phyloP scores from a whole-genome alignment of 768 basidiomycete genomes.

The Boletus pseudopeckii region DNA sequence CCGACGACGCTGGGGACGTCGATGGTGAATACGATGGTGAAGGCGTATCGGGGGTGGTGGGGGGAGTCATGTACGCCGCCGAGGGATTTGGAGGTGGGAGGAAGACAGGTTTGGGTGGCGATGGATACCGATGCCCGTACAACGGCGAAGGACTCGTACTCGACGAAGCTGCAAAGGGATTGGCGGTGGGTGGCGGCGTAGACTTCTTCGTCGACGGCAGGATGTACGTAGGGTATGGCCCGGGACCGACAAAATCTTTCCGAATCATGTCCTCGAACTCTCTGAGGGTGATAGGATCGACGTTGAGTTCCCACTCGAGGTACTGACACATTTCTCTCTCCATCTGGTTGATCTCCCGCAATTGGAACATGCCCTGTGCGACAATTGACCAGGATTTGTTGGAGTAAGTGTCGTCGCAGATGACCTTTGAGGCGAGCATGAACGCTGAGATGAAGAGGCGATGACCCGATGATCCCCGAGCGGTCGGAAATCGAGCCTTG shows the following conservation, averaged over 20 bases:
- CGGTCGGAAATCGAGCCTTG: constrained; percentile 70
- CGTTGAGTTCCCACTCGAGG: constrained; percentile 87
- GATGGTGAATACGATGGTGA: constrained; percentile 48
- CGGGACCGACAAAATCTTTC: constrained; percentile 54
- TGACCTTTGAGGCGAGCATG: constrained; percentile 76
- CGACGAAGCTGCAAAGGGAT: constrained; percentile 33
- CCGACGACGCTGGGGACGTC: constrained; percentile 59
- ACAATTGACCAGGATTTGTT: constrained; percentile 93
- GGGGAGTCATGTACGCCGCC: constrained; percentile 26
- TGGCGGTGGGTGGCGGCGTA: constrained; percentile 36
- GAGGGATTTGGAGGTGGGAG: constrained; percentile 14
- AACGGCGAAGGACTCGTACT: constrained; percentile 28
- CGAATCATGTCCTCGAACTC: constrained; percentile 62
- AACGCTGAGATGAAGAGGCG: constrained; percentile 69
- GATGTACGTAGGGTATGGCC: constrained; percentile 62
- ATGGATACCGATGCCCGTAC: constrained; percentile 30
- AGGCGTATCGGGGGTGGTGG: constrained; percentile 51
- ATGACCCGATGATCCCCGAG: constrained; percentile 72
- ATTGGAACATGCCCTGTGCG: constrained; percentile 79
- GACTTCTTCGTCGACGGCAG: constrained; percentile 61
- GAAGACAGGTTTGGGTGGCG: constrained; percentile 29
- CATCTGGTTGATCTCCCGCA: constrained; percentile 80
- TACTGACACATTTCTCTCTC: constrained; percentile 81
- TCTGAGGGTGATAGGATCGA: constrained; percentile 57
- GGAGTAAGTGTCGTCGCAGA: constrained; percentile 91